Evolutionary conservation across 352 stramenopile genomes (phyloP).

Genomic region (Globisporangium uncinulatum): DNA sequence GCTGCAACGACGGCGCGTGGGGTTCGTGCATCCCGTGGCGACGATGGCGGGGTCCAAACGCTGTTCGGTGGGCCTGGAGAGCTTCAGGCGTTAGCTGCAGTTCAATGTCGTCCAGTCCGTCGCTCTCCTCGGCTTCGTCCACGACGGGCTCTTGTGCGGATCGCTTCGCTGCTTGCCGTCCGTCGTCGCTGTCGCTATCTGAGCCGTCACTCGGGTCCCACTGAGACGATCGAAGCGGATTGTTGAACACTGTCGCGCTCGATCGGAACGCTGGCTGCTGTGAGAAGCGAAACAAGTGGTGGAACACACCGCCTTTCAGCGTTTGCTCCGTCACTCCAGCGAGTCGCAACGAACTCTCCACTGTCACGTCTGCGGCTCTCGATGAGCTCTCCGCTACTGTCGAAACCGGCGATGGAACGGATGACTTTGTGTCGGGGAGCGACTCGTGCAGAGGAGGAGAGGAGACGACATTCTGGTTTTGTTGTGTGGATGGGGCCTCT

Average conservation of each 20-base stretch:
- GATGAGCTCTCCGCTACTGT: not conserved
- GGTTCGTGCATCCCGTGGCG: not conserved
- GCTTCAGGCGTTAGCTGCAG: constrained; percentile 9
- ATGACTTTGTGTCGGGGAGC: not conserved
- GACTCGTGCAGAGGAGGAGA: not conserved
- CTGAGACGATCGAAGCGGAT: constrained; percentile 30
- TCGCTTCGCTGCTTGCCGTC: not conserved
- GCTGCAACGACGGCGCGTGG: not conserved
- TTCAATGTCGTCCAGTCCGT: constrained; percentile 18
- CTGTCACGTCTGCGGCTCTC: not conserved
- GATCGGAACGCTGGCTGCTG: constrained; percentile 38
- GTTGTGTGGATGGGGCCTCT: no score
- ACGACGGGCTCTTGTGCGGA: not conserved
- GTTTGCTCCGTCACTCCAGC: not conserved
- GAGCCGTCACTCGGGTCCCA: constrained; percentile 40
- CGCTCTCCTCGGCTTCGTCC: constrained; percentile 7
- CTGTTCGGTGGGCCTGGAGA: constrained; percentile 6
- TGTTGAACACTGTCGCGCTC: constrained; percentile 26
- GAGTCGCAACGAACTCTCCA: no score
- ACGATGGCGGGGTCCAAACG: constrained; percentile 6
- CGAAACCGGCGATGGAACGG: not conserved
- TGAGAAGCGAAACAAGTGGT: constrained; percentile 34
- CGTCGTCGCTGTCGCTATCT: constrained; percentile 29
- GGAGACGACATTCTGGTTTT: no score
- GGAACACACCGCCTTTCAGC: not conserved